Base-by-base conservation (phyloP, 371 early-diverging fungal species). In the Lichtheimia ramosa region DNA sequence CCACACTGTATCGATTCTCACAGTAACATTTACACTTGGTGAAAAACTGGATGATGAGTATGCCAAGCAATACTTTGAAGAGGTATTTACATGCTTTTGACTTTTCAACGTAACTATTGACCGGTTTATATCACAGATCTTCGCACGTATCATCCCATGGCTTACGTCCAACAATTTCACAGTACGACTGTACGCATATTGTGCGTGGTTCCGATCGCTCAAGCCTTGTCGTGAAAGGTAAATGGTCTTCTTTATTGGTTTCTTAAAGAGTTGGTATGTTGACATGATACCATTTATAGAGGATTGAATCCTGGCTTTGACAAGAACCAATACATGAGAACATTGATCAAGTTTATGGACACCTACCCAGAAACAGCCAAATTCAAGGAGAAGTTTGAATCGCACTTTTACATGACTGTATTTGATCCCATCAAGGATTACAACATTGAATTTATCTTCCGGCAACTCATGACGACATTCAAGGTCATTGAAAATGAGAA, bases 361-460 rank as follows among this genome's bases (percentile, higher is more conserved):
- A 66, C 62, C 14, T 63, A 77, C 54, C 54, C 66, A 2, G 88
- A 88, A 25, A 75, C 79, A 41, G 57, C 65, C 58, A 77, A 79
- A 51, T 75, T 76, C 15, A 59, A 67, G 39, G 74, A 74, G 14
- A 85, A 82, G 66, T 70, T 77, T 48, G 65, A 79, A 43, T 50
- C 65, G 2, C 62, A 69, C 2, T 88, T 79, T 24, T 84, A 80
- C 61, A 62, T 83, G 55, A 69, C 69, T 1, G 69, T 70, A 5
- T 86, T 88, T 59, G 73, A 84, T 62, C 81, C 84, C 15, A 43
- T 77, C 10, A 48, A 59, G 46, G 86, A 86, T 52, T 75, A 74
- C 43, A 81, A 83, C 48, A 18, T 88, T 4, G 86, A 82, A 40
- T 88, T 86, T 54, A 74, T 88, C 13, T 88, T 86, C 56, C 71